Percentiles rank a stretch among this genome's conserved stretches.
Conservation (phyloP, 2,329 filamentous ascomycete species). For the Phialophora macrospora region DNA sequence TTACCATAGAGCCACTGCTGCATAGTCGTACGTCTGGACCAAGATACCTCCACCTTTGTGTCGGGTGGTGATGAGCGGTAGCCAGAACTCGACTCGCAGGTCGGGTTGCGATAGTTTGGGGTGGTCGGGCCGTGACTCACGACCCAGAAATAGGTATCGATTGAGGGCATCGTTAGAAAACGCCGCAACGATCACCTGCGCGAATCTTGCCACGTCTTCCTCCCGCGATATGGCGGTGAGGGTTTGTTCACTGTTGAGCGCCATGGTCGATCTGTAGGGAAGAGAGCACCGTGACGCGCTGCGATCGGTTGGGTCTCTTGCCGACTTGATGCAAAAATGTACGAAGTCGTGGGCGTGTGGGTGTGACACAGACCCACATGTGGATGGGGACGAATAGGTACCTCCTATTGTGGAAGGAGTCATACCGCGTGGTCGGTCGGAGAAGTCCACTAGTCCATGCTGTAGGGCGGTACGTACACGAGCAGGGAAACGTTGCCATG, state of each 20-base stretch:
- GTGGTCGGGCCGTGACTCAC: slow-evolving; percentile 29
- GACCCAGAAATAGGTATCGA: slow-evolving; percentile 28
- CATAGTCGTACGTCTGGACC: slow-evolving; percentile 25
- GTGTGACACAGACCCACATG: slow-evolving; percentile 1
- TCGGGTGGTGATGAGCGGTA: slow-evolving; percentile 14
- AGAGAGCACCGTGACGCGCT: neutral
- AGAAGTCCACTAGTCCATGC: slow-evolving; percentile 9
- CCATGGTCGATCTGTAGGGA: slow-evolving; percentile 4
- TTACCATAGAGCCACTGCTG: slow-evolving; percentile 32
- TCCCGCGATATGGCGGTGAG: slow-evolving; percentile 5
- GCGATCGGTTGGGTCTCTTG: neutral
- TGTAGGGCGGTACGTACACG: neutral
- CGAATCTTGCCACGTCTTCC: slow-evolving; percentile 19
- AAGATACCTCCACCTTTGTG: slow-evolving; percentile 24
- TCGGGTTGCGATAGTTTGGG: slow-evolving; percentile 23
- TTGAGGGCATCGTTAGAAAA: slow-evolving; percentile 30
- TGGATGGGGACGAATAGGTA: neutral
- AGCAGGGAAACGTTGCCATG: no score
- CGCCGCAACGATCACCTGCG: slow-evolving; percentile 24
- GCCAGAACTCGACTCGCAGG: slow-evolving; percentile 23
- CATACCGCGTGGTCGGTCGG: neutral
- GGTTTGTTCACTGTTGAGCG: neutral
- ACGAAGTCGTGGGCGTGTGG: neutral
- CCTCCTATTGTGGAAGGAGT: neutral
- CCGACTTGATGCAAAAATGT: neutral